Evolutionary conservation across 257 asterid genomes (phyloP).

Genomic region (Solanum corneliomulleri): DNA sequence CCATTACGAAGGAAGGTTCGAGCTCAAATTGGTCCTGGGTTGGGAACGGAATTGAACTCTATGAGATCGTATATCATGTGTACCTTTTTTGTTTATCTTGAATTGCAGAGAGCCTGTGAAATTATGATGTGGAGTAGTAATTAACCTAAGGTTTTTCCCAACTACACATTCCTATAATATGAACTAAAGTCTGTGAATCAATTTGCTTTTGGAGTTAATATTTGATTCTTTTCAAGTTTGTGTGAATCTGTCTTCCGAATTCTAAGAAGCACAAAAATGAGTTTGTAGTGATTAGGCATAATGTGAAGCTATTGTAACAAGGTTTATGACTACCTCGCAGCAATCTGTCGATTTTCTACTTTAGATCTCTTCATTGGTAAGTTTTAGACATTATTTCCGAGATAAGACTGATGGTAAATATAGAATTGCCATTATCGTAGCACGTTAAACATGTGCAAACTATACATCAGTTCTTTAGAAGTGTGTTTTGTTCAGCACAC

Average conservation of each 20-base stretch:
- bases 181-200: not conserved
- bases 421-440: not conserved
- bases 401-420: not conserved
- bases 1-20: not conserved
- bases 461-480: not conserved
- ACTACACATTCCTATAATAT: not conserved
- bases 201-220: not conserved
- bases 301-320: not conserved
- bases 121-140: not conserved
- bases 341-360: not conserved
- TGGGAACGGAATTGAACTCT: not conserved
- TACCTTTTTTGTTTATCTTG: not conserved
- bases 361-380: not conserved
- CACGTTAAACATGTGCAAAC: not conserved
- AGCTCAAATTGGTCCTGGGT: not conserved
- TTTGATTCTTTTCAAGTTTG: not conserved
- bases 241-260: not conserved
- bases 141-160: not conserved
- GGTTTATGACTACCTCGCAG: not conserved
- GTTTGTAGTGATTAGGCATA: not conserved
- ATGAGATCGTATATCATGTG: not conserved
- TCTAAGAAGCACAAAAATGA: not conserved
- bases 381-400: not conserved
- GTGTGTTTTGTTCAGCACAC: not conserved
- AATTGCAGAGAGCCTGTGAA: not conserved